These are phyloP conservation scores for Rhodotorula babjevae DNA, from an alignment of 768 basidiomycete genomes.

Conservation along the genomic window DNA sequence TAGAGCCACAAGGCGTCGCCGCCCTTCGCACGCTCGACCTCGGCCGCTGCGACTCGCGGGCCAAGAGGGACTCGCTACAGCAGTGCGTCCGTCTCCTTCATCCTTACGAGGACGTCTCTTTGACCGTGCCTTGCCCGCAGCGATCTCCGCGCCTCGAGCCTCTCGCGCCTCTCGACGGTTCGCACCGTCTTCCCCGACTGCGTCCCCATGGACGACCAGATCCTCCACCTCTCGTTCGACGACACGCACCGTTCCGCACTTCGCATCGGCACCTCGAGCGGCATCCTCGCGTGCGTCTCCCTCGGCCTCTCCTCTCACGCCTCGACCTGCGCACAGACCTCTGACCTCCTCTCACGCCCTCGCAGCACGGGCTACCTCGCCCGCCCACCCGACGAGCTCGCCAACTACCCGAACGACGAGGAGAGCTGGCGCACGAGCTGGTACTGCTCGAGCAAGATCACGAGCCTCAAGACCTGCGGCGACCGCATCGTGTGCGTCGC, in stretches of 20 bases:
- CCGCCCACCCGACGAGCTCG: neutral
- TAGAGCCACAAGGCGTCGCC: neutral
- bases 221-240: slow-evolving; percentile 31
- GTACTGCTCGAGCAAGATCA: slow-evolving; percentile 24
- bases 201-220: slow-evolving; percentile 27
- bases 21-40: neutral
- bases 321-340: neutral
- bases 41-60: neutral
- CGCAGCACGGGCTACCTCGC: slow-evolving; percentile 13
- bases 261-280: slow-evolving; percentile 16
- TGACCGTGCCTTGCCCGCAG: neutral
- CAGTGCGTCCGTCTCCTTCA: neutral
- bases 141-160: neutral
- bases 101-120: too few relatives aligned
- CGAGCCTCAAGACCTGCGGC: slow-evolving; percentile 4
- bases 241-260: neutral
- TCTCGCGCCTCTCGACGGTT: neutral
- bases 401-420: slow-evolving; percentile 37
- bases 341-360: too few relatives aligned
- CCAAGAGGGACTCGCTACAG: neutral
- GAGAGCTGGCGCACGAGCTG: slow-evolving; percentile 27
- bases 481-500: slow-evolving; percentile 10
- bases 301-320: neutral
- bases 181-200: slow-evolving; percentile 24
- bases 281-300: slow-evolving; percentile 22